Base-by-base conservation (phyloP, 1,139 yeast species). In the Pichia sp. region DNA sequence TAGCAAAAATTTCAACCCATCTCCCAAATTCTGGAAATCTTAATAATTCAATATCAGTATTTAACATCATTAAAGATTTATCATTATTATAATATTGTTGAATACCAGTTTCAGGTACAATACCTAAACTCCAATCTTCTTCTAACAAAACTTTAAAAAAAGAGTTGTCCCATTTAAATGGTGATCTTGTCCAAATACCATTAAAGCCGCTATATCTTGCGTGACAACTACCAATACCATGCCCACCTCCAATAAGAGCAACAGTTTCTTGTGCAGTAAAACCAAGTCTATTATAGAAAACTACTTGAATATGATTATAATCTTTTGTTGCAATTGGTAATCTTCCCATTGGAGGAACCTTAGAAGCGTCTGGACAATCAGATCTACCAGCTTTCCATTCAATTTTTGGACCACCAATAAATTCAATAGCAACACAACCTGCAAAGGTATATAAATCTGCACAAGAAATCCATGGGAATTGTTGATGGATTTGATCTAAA, bases 41-140 rank as follows among this genome's bases (percentile, higher is more conserved):
- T 50, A 81, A 72, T 59, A 88, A 68, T 2, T 90, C 84, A 70
- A 80, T 77, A 65, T 88, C 96, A 32, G 95, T 78, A 42, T 94
- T 95, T 61, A 88, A 72, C 96, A 88, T 88, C 96, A 88, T 88
- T 59, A 83, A 76, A 3, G 52, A 50, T 30, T 61, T 61, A 50
- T 70, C 70, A 2, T 53, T 47, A 50, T 71, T 70, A 53, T 56
- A 68, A 51, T 63, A 74, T 53, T 74, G 78, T n/a, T 53, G 52
- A 48, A 58, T 62, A 0, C 73, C 74, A 1, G 76, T 71, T 49
- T 67, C 69, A 1, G 74, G 72, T n/a, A 73, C 76, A 7, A 39
- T 49, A 4, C 65, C 71, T 5, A 53, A 41, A 6, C 45, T 47
- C 76, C 76, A 72, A 18, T 43, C 45, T 46, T 70, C 71, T 1